phyloP scores from a whole-genome alignment of 73 alveolate genomes.

The Paramecium primaurelia region DNA sequence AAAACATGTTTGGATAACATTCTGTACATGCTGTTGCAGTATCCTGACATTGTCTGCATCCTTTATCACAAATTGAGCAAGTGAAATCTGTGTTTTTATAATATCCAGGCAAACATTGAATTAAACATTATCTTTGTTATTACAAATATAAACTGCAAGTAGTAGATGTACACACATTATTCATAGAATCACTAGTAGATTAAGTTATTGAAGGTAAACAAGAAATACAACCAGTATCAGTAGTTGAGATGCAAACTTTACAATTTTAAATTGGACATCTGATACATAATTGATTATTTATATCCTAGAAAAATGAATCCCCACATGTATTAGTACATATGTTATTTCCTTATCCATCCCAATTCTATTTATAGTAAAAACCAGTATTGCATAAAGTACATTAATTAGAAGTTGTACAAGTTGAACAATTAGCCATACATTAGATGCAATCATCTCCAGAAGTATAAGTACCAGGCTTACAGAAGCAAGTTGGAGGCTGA shows the following conservation, averaged over 20 bases:
- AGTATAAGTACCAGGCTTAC: not conserved
- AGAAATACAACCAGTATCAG: not conserved
- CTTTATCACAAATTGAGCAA: not conserved
- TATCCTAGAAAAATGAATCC: not conserved
- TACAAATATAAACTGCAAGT: not conserved
- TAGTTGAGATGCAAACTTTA: not conserved
- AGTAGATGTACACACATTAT: not conserved
- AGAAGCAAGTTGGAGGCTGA: not conserved
- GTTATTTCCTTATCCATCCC: not conserved
- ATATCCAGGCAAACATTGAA: not conserved
- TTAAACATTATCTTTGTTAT: not conserved
- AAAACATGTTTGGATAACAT: not conserved
- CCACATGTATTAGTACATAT: not conserved
- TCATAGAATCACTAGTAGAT: not conserved
- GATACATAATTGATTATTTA: not conserved
- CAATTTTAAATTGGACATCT: not conserved
- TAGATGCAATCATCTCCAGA: not conserved
- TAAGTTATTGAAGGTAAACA: not conserved
- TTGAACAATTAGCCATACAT: constrained; percentile 1
- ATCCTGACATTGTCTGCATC: not conserved
- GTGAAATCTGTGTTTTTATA: not conserved
- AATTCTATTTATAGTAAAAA: not conserved
- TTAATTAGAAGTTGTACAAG: not conserved
- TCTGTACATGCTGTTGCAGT: not conserved
- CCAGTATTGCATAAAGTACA: constrained; percentile 12